Percentiles rank a stretch among this genome's conserved stretches.
These are phyloP conservation scores for Chlorella sorokiniana DNA, from an alignment of 139 green algal species.

Conservation along the genomic window DNA sequence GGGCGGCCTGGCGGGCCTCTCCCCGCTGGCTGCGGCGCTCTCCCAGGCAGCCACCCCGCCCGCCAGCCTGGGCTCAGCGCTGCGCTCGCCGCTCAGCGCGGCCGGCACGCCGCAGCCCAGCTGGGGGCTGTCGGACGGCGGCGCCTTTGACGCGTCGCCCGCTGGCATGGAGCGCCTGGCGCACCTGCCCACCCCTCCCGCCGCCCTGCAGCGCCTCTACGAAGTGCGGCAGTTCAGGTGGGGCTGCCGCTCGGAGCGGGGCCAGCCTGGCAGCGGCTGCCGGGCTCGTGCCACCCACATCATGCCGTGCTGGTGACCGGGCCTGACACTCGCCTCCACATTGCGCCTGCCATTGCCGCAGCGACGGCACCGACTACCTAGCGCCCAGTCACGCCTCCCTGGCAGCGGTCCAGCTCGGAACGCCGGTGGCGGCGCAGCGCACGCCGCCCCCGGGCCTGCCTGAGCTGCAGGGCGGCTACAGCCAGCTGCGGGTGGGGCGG, in stretches of 20 bases:
- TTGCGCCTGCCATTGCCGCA: not conserved
- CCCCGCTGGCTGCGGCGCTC: not conserved
- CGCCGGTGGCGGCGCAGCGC: not conserved
- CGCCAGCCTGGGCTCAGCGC: not conserved
- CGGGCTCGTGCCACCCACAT: no score
- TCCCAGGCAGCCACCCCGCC: not conserved
- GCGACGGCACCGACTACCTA: conserved; percentile 4
- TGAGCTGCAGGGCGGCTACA: conserved; percentile 38
- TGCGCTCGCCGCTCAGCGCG: conserved; percentile 12
- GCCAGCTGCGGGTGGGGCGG: conserved; percentile 7
- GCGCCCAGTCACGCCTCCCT: not conserved
- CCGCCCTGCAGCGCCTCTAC: not conserved
- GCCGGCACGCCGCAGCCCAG: conserved; percentile 24
- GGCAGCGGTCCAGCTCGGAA: not conserved
- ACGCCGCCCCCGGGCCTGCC: conserved; percentile 22
- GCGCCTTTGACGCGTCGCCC: not conserved
- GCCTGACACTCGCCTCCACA: not conserved
- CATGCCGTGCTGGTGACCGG: no score
- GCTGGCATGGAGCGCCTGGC: not conserved
- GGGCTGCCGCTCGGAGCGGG: not conserved
- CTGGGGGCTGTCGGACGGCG: not conserved
- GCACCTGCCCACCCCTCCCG: not conserved
- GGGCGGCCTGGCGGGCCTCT: not conserved
- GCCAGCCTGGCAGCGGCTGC: not conserved
- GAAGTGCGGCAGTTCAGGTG: conserved; percentile 3